A percentile compares a stretch with the other conserved stretches of the same genome.
Conservation (phyloP, 2,329 filamentous ascomycete genomes). For the Atkinsonella texensis region DNA sequence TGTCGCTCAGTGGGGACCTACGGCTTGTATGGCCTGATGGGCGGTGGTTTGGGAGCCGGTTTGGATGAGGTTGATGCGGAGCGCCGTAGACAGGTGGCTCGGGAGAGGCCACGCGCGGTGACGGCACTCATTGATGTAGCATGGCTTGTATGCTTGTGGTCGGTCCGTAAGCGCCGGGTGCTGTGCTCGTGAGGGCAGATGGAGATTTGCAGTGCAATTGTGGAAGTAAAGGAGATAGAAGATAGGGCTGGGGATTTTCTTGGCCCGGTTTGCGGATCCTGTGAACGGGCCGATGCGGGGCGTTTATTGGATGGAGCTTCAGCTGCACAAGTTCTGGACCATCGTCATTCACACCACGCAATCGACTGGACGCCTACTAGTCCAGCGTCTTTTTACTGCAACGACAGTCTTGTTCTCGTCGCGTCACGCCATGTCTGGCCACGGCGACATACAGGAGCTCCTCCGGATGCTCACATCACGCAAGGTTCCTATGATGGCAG, state of each 20-base stretch:
- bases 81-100: slow-evolving; percentile 14
- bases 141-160: slow-evolving; percentile 4
- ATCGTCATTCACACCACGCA: not conserved
- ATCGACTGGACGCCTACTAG: too few species aligned
- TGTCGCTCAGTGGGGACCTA: slow-evolving; percentile 8
- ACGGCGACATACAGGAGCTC: slow-evolving; percentile 49
- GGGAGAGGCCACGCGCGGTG: slow-evolving; percentile 15
- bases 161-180: too few species aligned
- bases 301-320: not conserved
- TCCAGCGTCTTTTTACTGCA: too few species aligned
- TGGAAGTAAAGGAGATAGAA: too few species aligned
- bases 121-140: slow-evolving; percentile 17
- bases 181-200: too few species aligned
- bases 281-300: not conserved
- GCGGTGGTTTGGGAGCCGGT: slow-evolving; percentile 13
- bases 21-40: slow-evolving; percentile 20
- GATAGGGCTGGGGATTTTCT: too few species aligned
- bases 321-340: not conserved
- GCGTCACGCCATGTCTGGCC: slow-evolving; percentile 34
- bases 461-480: slow-evolving; percentile 47
- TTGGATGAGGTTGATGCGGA: slow-evolving; percentile 17
- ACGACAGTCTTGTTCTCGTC: not conserved
- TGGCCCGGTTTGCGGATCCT: not conserved
- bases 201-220: too few species aligned
- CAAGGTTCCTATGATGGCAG: slow-evolving; percentile 46